Percentiles rank a stretch among this genome's conserved stretches.
Conservation (phyloP, 169 alveolate species). For the Plasmodium vinckei region DNA sequence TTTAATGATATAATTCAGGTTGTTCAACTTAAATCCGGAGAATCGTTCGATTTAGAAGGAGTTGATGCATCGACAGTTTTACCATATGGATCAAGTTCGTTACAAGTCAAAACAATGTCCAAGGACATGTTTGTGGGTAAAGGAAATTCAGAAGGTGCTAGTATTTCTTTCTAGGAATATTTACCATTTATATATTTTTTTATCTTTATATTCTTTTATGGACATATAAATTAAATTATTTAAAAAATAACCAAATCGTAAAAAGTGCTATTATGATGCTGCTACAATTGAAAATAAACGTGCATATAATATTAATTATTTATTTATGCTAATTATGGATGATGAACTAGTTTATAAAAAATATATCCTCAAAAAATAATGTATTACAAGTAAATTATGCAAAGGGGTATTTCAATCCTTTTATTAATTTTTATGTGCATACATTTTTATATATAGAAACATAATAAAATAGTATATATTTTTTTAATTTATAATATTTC, state of each 20-base stretch:
- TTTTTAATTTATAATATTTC: no score
- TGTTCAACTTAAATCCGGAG: constrained; percentile 18
- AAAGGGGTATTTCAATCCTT: no score
- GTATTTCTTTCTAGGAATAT: constrained; percentile 64
- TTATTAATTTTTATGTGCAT: no score
- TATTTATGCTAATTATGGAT: no score
- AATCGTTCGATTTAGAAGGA: constrained; percentile 21
- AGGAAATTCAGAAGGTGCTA: constrained; percentile 79
- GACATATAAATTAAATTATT: not conserved
- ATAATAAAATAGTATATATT: no score
- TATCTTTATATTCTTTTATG: constrained; percentile 15
- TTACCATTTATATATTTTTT: not conserved
- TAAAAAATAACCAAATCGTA: not conserved
- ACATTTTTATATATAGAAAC: no score
- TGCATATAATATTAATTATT: no score
- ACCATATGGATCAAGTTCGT: constrained; percentile 76
- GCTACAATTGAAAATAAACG: no score
- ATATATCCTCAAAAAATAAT: no score
- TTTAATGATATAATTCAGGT: constrained; percentile 40
- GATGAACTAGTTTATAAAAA: no score
- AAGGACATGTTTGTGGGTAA: constrained; percentile 77
- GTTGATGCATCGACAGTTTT: constrained; percentile 76
- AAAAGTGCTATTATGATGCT: no score
- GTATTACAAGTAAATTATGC: no score
- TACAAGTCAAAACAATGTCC: constrained; percentile 77